phyloP scores from a whole-genome alignment of 192 early-diverging fungal genomes.

The Backusella morwellensis region DNA sequence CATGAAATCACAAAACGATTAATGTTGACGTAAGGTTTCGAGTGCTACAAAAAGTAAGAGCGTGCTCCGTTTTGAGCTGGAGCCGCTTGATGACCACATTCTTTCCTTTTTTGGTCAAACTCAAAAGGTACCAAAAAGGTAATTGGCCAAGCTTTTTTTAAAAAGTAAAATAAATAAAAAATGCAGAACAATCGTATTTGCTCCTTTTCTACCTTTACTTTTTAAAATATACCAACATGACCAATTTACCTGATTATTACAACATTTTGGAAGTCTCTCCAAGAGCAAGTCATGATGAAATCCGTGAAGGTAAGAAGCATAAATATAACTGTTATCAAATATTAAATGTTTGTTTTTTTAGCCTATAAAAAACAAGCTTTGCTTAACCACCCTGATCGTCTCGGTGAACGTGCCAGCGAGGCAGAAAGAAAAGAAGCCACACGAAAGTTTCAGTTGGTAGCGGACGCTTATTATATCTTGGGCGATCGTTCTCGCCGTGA shows the following conservation, averaged over 20 bases:
- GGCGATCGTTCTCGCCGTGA: constrained; percentile 19
- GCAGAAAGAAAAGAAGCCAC: constrained; percentile 23
- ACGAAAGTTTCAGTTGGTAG: constrained; percentile 25
- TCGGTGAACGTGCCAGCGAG: not conserved
- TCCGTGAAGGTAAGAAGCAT: constrained; percentile 19
- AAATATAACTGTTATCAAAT: not conserved
- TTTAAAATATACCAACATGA: constrained; percentile 9
- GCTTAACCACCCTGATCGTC: constrained; percentile 33
- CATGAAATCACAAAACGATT: not conserved
- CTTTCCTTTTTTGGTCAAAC: not conserved
- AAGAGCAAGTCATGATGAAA: constrained; percentile 14
- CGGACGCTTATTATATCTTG: constrained; percentile 35
- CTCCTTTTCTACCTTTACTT: not conserved
- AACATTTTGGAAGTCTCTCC: not conserved
- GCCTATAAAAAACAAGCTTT: constrained; percentile 38
- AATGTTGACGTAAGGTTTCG: not conserved
- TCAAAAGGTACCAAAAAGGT: not conserved
- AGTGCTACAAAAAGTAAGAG: not conserved
- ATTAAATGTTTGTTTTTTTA: not conserved
- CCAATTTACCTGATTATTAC: constrained; percentile 18
- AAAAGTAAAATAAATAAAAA: not conserved
- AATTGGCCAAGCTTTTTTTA: constrained; percentile 1
- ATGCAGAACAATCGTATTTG: not conserved
- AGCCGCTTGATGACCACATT: not conserved
- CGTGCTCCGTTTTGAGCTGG: not conserved